Evolutionary conservation across 1,284 basidiomycete genomes (phyloP).

Genomic region (Paramarasmius palmivorus): DNA sequence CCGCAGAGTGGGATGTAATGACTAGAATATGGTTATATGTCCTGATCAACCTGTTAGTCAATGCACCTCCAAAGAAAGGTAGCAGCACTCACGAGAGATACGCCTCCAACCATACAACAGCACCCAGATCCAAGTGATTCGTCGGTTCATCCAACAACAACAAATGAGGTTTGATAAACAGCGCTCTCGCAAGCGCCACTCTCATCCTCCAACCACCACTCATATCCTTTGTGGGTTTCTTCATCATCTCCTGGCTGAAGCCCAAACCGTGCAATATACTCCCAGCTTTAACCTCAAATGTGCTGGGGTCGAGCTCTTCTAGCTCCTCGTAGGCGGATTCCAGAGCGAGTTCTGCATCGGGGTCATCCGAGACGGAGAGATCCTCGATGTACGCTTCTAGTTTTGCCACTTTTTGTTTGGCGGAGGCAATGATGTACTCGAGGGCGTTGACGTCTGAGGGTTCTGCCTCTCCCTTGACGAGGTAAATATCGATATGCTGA

Average conservation of each 20-base stretch:
- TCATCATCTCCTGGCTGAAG: conserved; percentile 92
- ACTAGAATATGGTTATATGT: conserved; percentile 99
- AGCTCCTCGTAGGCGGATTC: conserved; percentile 95
- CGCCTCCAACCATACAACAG: conserved; percentile 98
- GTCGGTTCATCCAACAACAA: conserved; percentile 89
- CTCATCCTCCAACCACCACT: conserved; percentile 99
- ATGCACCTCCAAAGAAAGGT: no score
- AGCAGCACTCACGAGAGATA: conserved; percentile 64
- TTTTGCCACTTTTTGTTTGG: conserved; percentile 92
- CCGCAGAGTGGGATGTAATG: conserved; percentile 94
- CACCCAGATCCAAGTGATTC: conserved; percentile 93
- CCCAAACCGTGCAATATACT: conserved; percentile 97
- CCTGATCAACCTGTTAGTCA: no score
- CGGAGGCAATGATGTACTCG: conserved; percentile 94
- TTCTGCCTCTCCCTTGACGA: conserved; percentile 94
- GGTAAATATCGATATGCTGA: conserved; percentile 95
- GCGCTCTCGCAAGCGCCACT: conserved; percentile 92
- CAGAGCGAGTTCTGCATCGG: conserved; percentile 78
- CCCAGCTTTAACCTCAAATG: conserved; percentile 95
- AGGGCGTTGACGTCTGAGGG: conserved; percentile 95
- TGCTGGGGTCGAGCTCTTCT: conserved; percentile 94
- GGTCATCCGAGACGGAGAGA: conserved; percentile 84
- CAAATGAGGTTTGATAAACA: conserved; percentile 96
- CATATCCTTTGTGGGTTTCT: conserved; percentile 97
- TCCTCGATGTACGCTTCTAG: conserved; percentile 96